Evolutionary conservation across 257 asterid genomes (phyloP), one percentile per base, ranked within the genome.

Genomic region (Paulownia fortunei): DNA sequence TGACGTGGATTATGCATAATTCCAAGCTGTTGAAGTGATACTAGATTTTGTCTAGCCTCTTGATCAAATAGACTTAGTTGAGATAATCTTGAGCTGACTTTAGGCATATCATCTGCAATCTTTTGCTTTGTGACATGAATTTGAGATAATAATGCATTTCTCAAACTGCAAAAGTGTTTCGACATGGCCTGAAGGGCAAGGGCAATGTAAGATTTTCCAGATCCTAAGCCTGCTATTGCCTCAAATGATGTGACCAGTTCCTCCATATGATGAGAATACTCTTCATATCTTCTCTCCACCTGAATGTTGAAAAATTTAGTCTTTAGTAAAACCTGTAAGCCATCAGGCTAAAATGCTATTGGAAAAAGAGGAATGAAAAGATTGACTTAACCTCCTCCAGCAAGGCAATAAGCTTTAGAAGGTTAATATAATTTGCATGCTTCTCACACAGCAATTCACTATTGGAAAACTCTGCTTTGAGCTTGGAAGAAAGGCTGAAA

Each of bases 141-240:
- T 76, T 92, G 97, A 5, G 87, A 81, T 19, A 87, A 6, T 32
- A 91, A 91, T 12, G 92, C 84, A 36, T 88, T 92, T 70, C 90
- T 84, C 44, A 96, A 71, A 75, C 79, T 83, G 82, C 89, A 80
- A 55, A 96, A 94, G 83, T 92, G 99, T 62, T 86, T 94, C 6
- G 97, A 94, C 96, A 94, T 92, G 74, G 98, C 98, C 54, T 92
- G 88, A 39, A 96, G 90, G n/a, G 98, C 96, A 1, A 92, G 93
- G 3, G 91, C 89, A 24, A 97, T 92, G 86, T 93, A 96, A 5
- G 94, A 88, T 23, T 87, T 92, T 2, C 97, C 97, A 1, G 94
- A 78, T 23, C 94, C 98, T 7, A 82, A 55, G 5, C 98, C 98
- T 37, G 95, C 93, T 18, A 94, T 71, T 13, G 79, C 80, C 80